Evolutionary conservation across 768 basidiomycete genomes (phyloP), one percentile per base, ranked within the genome.

Genomic region (Clathrus columnatus): DNA sequence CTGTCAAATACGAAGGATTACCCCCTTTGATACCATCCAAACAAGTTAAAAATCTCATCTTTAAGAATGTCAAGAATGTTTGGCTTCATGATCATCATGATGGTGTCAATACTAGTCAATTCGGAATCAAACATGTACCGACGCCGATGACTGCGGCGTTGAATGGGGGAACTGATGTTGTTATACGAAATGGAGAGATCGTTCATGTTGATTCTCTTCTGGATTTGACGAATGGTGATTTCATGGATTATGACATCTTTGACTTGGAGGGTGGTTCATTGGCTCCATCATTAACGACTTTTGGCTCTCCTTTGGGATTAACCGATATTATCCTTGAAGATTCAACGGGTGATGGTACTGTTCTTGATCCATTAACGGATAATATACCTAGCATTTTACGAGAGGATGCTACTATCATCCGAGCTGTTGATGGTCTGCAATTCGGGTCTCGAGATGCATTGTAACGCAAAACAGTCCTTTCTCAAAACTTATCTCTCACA

Each of bases 371-470:
- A 20, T 57, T 81, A 62, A 61, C 64, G 60, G 59, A 66, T 2
- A 64, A 69, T 10, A 63, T 76, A 2, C 77, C 80, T 3, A 60
- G 61, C 6, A 67, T 81, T 50, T 61, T 81, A 1, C 68, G 65
- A 11, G 75, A 75, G 7, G 66, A 71, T 23, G 70, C 71, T 5
- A 67, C 69, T 51, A 65, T 78, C n/a, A 69, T 79, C 21, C 74
- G 74, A 29, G 91, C 86, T 7, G 77, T 77, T 4, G 90, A 93
- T 63, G 90, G 91, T 0, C 73, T 88, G 28, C 76, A 78, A 57
- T 90, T 85, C 62, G 74, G 74, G 1, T 78, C 82, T 17, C 79
- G 81, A 8, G 75, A 81, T 51, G 72, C 76, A 17, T 63, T 82
- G 82, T 83, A 61, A n/a, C n/a, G n/a, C n/a, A n/a, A n/a, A n/a